Evolutionary conservation across 108 stramenopile species (phyloP).

Genomic region (Skeletonema costatum): DNA sequence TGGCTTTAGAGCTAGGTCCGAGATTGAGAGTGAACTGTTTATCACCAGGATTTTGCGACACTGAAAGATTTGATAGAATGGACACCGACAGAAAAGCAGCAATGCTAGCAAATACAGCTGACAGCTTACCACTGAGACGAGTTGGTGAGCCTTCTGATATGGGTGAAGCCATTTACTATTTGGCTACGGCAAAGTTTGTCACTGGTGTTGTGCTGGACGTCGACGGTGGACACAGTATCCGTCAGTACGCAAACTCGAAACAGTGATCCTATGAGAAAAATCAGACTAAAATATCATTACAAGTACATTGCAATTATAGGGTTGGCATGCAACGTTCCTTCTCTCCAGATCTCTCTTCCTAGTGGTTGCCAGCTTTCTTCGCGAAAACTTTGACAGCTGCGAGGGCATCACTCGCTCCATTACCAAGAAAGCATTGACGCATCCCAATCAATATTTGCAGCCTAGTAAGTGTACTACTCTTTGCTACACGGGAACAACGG

Average conservation of each 20-base stretch:
- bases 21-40: constrained; percentile 65
- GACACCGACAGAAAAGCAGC: constrained; percentile 32
- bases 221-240: constrained; percentile 63
- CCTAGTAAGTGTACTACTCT: no score
- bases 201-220: constrained; percentile 68
- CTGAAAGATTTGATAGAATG: constrained; percentile 76
- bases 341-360: no score
- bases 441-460: constrained; percentile 46
- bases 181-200: constrained; percentile 55
- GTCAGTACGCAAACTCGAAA: constrained; percentile 60
- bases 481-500: no score
- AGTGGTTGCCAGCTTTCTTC: constrained; percentile 7
- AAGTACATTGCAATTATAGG: not conserved
- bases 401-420: constrained; percentile 75
- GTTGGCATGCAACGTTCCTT: no score
- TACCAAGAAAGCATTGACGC: constrained; percentile 68
- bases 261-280: constrained; percentile 60
- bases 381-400: constrained; percentile 56
- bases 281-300: not conserved
- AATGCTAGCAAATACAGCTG: constrained; percentile 67
- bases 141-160: constrained; percentile 59
- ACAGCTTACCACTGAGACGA: constrained; percentile 55
- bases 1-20: constrained; percentile 70
- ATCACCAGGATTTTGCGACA: constrained; percentile 74
- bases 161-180: constrained; percentile 69